Base-by-base conservation (phyloP, 495 filamentous ascomycete genomes). In the Daldinia decipiens region DNA sequence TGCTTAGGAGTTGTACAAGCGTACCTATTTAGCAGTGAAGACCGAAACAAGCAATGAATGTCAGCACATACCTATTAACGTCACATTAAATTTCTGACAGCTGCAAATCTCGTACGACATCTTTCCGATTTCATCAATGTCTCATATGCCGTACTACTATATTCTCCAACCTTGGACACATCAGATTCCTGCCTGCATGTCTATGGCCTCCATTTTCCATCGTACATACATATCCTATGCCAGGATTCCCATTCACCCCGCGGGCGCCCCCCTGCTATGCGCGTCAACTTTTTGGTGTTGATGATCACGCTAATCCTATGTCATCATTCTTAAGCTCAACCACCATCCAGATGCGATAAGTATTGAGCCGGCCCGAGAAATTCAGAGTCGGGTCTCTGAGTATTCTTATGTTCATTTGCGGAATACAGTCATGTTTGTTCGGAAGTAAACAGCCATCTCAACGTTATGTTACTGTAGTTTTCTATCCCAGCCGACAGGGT, bases 61-160 rank as follows among this genome's bases (percentile, higher is more conserved):
- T 47, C 21, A 24, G 17, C 19, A 36, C 4, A 13, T 45, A 19
- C 2, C 2, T 17, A 12, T 3, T 53, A 29, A 53, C 4, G 24
- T 53, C 13, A 31, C 24, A 29, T 9, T 60, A 51, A 29, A 65
- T 65, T 69, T 73, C 60, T 73, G 65, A 65, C 70, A 73, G 56
- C 70, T 69, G 66, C 70, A 69, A 69, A 69, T 69, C 70, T 73
- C 61, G 70, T 73, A 69, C 70, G 39, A 73, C 70, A 43, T 50
- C 19, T 56, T 43, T 53, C 57, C 65, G 62, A 73, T 73, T 65
- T 65, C 59, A 69, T 59, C 53, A 65, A 62, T 62, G 65, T 69
- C 66, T 73, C 24, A 50, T 43, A 60, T 73, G 65, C 47, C 21
- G 70, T 69, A 56, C 21, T 62, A 66, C 61, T 40, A 59, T 59